phyloP scores from a whole-genome alignment of 1,284 basidiomycete genomes.

The Porogramme epimiltina region DNA sequence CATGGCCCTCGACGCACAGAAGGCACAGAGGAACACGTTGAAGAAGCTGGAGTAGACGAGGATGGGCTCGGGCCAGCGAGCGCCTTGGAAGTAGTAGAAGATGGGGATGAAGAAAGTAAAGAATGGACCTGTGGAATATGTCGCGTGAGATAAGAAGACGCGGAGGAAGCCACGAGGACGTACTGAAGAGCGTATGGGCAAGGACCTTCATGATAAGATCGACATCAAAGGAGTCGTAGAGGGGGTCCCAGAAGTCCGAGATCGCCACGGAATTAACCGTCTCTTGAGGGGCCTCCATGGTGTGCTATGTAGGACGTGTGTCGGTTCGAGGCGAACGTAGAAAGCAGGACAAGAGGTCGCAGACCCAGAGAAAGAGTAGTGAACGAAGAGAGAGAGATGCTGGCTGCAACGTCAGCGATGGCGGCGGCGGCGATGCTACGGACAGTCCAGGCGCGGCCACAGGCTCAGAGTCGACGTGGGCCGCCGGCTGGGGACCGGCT shows the following conservation, averaged over 20 bases:
- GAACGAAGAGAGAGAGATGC: not conserved
- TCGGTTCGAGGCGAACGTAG: not conserved
- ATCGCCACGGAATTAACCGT: slow-evolving; percentile 8
- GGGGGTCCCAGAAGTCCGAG: slow-evolving; percentile 18
- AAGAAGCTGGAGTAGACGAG: slow-evolving; percentile 56
- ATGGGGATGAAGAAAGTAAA: slow-evolving; percentile 78
- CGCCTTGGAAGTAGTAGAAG: slow-evolving; percentile 73
- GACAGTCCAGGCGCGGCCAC: too few relatives aligned
- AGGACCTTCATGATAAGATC: slow-evolving; percentile 79
- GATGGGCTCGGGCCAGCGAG: slow-evolving; percentile 49
- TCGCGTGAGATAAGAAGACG: not conserved
- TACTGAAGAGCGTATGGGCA: slow-evolving; percentile 76
- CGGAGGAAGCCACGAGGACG: slow-evolving; percentile 28
- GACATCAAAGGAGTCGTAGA: slow-evolving; percentile 66
- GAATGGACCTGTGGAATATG: slow-evolving; percentile 68
- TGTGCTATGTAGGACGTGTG: not conserved
- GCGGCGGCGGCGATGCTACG: too few relatives aligned
- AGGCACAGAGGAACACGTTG: slow-evolving; percentile 54
- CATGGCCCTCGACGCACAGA: slow-evolving; percentile 54
- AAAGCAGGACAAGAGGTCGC: slow-evolving; percentile 1
- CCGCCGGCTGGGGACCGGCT: too few relatives aligned
- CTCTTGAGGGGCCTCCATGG: not conserved
- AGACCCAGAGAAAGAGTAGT: slow-evolving; percentile 1
- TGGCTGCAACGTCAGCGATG: not conserved
- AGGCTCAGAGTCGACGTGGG: too few relatives aligned